Percentiles rank a stretch among this genome's conserved stretches.
phyloP scores from a whole-genome alignment of 83 land plant species.

The Diphasiastrum complanatum region DNA sequence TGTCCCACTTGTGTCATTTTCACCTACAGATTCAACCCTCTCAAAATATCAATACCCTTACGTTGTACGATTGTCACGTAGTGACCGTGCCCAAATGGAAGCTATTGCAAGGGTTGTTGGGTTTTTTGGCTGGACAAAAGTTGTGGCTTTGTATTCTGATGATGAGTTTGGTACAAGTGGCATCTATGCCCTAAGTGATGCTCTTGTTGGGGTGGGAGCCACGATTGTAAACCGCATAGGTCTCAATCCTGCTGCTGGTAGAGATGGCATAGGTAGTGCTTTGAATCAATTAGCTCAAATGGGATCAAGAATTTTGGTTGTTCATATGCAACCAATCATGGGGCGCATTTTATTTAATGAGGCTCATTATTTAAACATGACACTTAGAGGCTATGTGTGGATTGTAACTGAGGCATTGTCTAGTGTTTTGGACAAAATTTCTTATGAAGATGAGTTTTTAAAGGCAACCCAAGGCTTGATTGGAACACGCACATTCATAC shows the following conservation, averaged over 20 bases:
- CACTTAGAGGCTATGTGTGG: slow-evolving; percentile 41
- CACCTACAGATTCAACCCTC: slow-evolving; percentile 66
- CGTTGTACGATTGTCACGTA: slow-evolving; percentile 55
- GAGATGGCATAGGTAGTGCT: not conserved
- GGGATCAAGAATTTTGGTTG: no score
- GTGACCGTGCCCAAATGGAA: slow-evolving; percentile 58
- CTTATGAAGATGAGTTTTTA: not conserved
- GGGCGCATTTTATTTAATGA: slow-evolving; percentile 7
- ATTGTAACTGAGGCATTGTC: slow-evolving; percentile 32
- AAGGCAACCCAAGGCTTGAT: slow-evolving; percentile 37
- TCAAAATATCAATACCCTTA: slow-evolving; percentile 48
- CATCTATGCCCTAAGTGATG: slow-evolving; percentile 2
- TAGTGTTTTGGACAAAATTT: slow-evolving; percentile 13
- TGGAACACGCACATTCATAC: slow-evolving; percentile 18
- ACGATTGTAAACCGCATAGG: no score
- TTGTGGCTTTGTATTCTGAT: slow-evolving; percentile 61
- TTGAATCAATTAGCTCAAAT: no score
- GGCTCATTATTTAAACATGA: not conserved
- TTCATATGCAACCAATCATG: slow-evolving; percentile 13
- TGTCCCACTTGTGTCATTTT: slow-evolving; percentile 60
- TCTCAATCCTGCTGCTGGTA: not conserved
- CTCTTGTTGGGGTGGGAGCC: not conserved
- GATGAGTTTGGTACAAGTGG: not conserved
- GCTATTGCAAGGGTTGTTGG: slow-evolving; percentile 56
- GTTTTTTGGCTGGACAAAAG: slow-evolving; percentile 51